phyloP scores from a whole-genome alignment of 2,329 filamentous ascomycete species.

The Chalaropsis thielavioides region DNA sequence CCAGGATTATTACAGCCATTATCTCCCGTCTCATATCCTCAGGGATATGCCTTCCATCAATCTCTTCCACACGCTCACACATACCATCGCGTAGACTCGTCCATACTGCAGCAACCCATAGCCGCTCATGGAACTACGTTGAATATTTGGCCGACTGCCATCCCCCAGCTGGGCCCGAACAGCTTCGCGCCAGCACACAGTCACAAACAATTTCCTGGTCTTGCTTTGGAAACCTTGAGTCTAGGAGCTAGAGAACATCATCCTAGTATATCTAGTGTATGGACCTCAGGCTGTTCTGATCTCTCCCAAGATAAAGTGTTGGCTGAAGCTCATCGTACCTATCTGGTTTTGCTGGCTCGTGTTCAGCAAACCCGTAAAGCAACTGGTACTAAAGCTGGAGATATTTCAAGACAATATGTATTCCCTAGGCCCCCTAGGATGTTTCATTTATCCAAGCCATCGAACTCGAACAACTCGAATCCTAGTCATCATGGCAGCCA shows the following conservation, averaged over 20 bases:
- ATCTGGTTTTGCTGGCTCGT: conserved; percentile 1
- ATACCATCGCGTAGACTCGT: not conserved
- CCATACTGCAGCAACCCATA: not conserved
- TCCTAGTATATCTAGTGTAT: not conserved
- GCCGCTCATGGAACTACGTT: not conserved
- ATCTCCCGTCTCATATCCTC: not conserved
- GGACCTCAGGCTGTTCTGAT: not conserved
- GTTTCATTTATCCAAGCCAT: not conserved
- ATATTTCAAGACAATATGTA: not conserved
- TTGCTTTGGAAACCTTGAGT: not conserved
- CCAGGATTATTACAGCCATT: conserved; percentile 10
- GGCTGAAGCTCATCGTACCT: conserved; percentile 5
- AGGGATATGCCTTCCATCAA: not conserved
- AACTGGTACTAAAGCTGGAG: not conserved
- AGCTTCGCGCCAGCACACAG: not conserved
- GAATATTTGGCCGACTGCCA: not conserved
- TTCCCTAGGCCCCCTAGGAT: conserved; percentile 12
- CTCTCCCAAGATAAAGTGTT: conserved; percentile 1
- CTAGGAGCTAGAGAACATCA: not conserved
- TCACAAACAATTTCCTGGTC: not conserved
- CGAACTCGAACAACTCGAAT: not conserved
- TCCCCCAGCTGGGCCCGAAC: not conserved
- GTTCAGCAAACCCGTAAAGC: conserved; percentile 1
- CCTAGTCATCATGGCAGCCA: not conserved
- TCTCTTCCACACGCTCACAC: not conserved